These are phyloP conservation scores for Aspergillus cavernicola DNA, from an alignment of 495 filamentous ascomycete species.

Conservation along the genomic window DNA sequence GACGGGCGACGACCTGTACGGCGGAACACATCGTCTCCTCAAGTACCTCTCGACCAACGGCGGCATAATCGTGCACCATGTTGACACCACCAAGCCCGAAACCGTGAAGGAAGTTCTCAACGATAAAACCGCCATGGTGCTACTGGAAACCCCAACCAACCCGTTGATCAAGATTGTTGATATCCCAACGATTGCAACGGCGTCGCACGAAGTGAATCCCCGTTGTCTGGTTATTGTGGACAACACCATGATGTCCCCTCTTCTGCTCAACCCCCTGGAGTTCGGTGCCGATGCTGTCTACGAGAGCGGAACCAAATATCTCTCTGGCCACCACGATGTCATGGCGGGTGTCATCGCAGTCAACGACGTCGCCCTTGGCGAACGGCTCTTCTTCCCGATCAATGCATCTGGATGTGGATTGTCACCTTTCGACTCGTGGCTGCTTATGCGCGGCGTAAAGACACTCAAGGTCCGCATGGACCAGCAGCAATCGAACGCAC, in stretches of 20 bases:
- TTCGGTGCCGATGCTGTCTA: conserved; percentile 95
- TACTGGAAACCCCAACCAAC: conserved; percentile 95
- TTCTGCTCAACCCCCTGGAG: conserved; percentile 87
- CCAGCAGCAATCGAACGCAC: conserved; percentile 90
- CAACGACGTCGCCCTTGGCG: conserved; percentile 74
- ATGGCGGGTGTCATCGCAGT: conserved; percentile 96
- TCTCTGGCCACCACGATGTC: conserved; percentile 96
- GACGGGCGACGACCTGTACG: conserved; percentile 94
- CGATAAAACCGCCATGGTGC: conserved; percentile 87
- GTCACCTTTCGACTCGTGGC: conserved; percentile 91
- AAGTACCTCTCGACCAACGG: conserved; percentile 84
- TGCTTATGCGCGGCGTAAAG: conserved; percentile 90
- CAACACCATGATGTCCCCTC: conserved; percentile 97
- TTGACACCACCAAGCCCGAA: conserved; percentile 80
- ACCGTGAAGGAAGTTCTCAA: conserved; percentile 64
- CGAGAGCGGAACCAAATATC: conserved; percentile 95
- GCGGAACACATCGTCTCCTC: conserved; percentile 88
- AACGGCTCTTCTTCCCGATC: conserved; percentile 93
- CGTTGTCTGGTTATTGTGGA: conserved; percentile 85
- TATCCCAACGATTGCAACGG: conserved; percentile 69
- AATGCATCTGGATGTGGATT: conserved; percentile 93
- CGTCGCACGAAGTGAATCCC: conserved; percentile 75
- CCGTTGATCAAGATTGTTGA: conserved; percentile 98
- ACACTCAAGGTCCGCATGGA: conserved; percentile 97
- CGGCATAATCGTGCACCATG: conserved; percentile 90